Evolutionary conservation across 768 basidiomycete genomes (phyloP), one percentile per base, ranked within the genome.

Genomic region (Boletus vinaceobasis): DNA sequence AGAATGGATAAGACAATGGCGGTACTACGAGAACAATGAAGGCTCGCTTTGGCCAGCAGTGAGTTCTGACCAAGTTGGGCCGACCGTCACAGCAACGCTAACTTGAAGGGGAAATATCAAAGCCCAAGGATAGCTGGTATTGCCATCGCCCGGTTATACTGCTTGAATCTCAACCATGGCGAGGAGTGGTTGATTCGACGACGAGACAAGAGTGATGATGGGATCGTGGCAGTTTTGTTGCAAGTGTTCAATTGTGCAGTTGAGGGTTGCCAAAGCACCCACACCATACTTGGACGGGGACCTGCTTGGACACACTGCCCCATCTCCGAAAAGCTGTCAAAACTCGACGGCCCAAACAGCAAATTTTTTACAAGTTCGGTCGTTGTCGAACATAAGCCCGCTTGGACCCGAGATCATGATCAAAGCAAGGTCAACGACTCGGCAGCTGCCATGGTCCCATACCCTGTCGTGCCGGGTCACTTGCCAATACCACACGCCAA

Each of bases 371-470:
- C 27, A 13, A 21, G 19, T 17, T 31, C 8, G 10, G 29, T 45
- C 31, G 9, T 50, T 36, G 35, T 15, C 38, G 21, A 19, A 51
- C 8, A 31, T 7, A 1, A 27, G 23, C 32, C 29, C 46, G 62
- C 52, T 48, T 50, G 48, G 42, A 35, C 53, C 50, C 44, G 39
- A 46, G 47, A 39, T 46, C 13, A 33, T 6, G 53, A n/a, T 61
- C 56, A 63, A 63, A 61, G 62, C 63, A 65, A 65, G 50, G 45
- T 14, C 55, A 26, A 13, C 26, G n/a, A 26, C 23, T 42, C 55
- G 63, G 63, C 52, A 52, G 26, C 39, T 52, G 42, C 56, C 62
- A 54, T 39, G 39, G 29, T 3, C 29, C 5, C 15, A 27, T 37
- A 19, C 7, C 26, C 45, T 32, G 15, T 21, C 43, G 33, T 36